Base-by-base conservation (phyloP, 208 protist species). In the Hexamita inflata region DNA sequence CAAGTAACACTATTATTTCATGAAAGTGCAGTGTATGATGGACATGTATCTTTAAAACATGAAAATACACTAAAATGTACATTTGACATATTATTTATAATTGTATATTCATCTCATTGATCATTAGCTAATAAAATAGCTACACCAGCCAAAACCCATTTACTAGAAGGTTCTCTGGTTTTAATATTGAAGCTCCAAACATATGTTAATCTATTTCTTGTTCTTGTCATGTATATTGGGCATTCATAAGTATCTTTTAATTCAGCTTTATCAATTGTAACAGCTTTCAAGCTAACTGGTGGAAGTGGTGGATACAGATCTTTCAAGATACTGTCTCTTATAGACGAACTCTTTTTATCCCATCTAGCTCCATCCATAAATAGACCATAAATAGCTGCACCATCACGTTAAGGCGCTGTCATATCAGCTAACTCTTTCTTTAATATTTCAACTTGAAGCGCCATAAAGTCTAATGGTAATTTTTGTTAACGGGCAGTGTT, bases 11-110 rank as follows among this genome's bases (percentile, higher is more conserved):
- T n/a, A n/a, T n/a, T n/a, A n/a, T n/a, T n/a, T n/a, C n/a, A n/a
- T n/a, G n/a, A n/a, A n/a, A n/a, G n/a, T n/a, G n/a, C n/a, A n/a
- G n/a, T n/a, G n/a, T n/a, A n/a, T n/a, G n/a, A n/a, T 93, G 75
- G 96, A 97, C 86, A 96, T 96, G 87, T 94, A 94, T 32, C 94
- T 89, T 86, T 97, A 92, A 68, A 96, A 86, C 38, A 96, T 90
- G 28, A 95, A 59, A 59, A n/a, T 59, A 59, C n/a, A 59, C n/a
- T 59, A 59, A 59, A 59, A 59, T n/a, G 28, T n/a, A 59, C 57
- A 59, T 59, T 28, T n/a, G 28, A 59, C 28, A n/a, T 28, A n/a
- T n/a, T n/a, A 59, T n/a, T 28, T 28, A n/a, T 28, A 59, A n/a
- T n/a, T n/a, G n/a, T n/a, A n/a, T n/a, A n/a, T n/a, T n/a, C n/a